phyloP scores from a whole-genome alignment of 2,329 filamentous ascomycete genomes.

The Aurifilum marmelostoma region DNA sequence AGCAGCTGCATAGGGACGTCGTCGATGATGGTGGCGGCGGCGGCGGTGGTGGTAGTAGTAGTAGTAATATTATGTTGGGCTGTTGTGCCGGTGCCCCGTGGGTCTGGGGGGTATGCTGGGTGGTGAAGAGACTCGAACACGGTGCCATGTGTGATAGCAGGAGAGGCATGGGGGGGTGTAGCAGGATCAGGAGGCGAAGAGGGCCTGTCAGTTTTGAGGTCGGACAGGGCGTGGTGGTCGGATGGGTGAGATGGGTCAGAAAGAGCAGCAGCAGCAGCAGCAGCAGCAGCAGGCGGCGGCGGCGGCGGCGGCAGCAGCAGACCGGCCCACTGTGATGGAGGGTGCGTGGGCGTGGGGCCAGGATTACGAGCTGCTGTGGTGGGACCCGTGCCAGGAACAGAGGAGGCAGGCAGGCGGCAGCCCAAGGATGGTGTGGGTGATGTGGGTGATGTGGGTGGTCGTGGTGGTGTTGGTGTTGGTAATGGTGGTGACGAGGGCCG shows the following conservation, averaged over 20 bases:
- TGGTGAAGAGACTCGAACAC: slow-evolving; percentile 14
- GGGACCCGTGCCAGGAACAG: not conserved
- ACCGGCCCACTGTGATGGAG: slow-evolving; percentile 25
- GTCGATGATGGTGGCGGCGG: not conserved
- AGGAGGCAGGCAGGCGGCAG: slow-evolving; percentile 21
- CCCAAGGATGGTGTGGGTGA: slow-evolving; percentile 21
- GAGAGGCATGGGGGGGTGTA: slow-evolving; percentile 9
- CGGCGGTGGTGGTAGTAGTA: too few relatives aligned
- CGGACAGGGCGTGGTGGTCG: slow-evolving; percentile 13
- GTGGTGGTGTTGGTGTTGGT: not conserved
- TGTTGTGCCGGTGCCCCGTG: slow-evolving; percentile 20
- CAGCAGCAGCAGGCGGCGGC: slow-evolving; percentile 15
- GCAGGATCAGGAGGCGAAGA: slow-evolving; percentile 15
- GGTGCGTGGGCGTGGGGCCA: slow-evolving; percentile 24
- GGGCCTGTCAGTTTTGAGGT: slow-evolving; percentile 24
- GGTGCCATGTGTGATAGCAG: slow-evolving; percentile 28
- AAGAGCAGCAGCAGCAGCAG: slow-evolving; percentile 4
- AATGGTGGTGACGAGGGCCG: slow-evolving; percentile 10
- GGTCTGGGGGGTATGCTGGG: slow-evolving; percentile 13
- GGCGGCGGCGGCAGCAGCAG: slow-evolving; percentile 10
- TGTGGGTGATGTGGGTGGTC: not conserved
- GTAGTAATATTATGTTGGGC: not conserved
- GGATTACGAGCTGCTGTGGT: slow-evolving; percentile 13
- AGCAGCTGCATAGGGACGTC: slow-evolving; percentile 29
- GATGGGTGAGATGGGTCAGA: slow-evolving; percentile 19